Conservation (phyloP, 1,139 yeast genomes). For the Trichomonascaceae sp. region DNA sequence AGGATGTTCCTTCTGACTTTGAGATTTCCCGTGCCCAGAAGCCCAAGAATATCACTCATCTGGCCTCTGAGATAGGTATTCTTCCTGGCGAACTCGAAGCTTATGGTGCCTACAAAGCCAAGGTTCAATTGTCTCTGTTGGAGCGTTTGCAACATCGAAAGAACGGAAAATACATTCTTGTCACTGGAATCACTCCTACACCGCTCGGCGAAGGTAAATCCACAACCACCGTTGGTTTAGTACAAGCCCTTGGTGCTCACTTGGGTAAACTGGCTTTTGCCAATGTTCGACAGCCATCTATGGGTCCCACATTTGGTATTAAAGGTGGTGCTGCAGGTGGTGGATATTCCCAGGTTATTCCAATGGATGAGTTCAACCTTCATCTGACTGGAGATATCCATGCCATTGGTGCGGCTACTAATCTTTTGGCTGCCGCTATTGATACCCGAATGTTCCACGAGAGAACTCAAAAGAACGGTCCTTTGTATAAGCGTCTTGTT, state of each 20-base stretch:
- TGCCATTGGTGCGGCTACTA: constrained; percentile 94
- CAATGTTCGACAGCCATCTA: constrained; percentile 94
- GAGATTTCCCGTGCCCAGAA: constrained; percentile 86
- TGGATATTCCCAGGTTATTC: constrained; percentile 96
- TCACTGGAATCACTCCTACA: constrained; percentile 97
- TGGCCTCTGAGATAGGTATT: constrained; percentile 83
- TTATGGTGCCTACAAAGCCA: constrained; percentile 89
- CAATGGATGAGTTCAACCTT: constrained; percentile 99
- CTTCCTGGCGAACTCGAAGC: constrained; percentile 80
- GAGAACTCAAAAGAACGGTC: constrained; percentile 82
- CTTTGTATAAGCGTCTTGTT: constrained; percentile 78
- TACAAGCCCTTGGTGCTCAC: constrained; percentile 94
- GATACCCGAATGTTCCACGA: constrained; percentile 98
- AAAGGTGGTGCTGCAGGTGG: constrained; percentile 99
- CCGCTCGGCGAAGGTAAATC: constrained; percentile 98
- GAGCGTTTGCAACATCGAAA: constrained; percentile 62
- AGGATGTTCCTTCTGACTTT: constrained; percentile 90
- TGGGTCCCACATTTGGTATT: constrained; percentile 99
- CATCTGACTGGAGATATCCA: constrained; percentile 98
- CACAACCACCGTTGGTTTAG: constrained; percentile 93
- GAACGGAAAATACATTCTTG: constrained; percentile 86
- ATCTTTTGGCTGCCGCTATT: constrained; percentile 92
- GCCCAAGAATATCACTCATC: constrained; percentile 76
- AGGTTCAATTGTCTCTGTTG: constrained; percentile 68
- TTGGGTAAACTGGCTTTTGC: constrained; percentile 84